These are phyloP conservation scores for Penicillium sumatraense DNA, from an alignment of 2,329 filamentous ascomycete genomes.

Conservation along the genomic window DNA sequence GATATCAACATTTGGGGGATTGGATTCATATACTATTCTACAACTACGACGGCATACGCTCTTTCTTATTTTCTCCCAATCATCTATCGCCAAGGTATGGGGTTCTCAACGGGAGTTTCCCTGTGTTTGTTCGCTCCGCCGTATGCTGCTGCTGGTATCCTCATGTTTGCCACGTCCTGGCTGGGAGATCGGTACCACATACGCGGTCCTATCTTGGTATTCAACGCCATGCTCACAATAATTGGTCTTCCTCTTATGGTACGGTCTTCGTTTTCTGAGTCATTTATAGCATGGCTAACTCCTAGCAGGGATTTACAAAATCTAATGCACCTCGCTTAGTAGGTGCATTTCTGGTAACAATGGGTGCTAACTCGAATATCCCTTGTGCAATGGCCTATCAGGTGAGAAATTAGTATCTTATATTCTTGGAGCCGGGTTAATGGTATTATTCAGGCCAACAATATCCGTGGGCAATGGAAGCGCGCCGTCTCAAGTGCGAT, in stretches of 20 bases:
- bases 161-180: constrained; percentile 29
- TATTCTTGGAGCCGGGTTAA: not conserved
- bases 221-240: constrained; percentile 30
- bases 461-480: constrained; percentile 36
- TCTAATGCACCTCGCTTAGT: constrained; percentile 29
- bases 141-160: constrained; percentile 28
- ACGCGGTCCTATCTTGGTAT: constrained; percentile 30
- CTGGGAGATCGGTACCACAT: constrained; percentile 33
- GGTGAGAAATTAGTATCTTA: not conserved
- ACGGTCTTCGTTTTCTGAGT: not conserved
- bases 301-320: constrained; percentile 20
- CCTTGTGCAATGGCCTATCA: constrained; percentile 37
- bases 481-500: constrained; percentile 27
- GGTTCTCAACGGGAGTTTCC: constrained; percentile 28
- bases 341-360: constrained; percentile 35
- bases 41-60: constrained; percentile 21
- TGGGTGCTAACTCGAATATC: constrained; percentile 35
- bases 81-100: constrained; percentile 29
- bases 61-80: constrained; percentile 25
- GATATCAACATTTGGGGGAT: constrained; percentile 67
- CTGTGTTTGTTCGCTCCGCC: constrained; percentile 37
- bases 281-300: not conserved
- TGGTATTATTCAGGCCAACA: constrained; percentile 30
- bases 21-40: constrained; percentile 33
- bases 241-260: constrained; percentile 34